Conservation (phyloP, 768 basidiomycete species). For the Chalciporus sphaerocephalus region DNA sequence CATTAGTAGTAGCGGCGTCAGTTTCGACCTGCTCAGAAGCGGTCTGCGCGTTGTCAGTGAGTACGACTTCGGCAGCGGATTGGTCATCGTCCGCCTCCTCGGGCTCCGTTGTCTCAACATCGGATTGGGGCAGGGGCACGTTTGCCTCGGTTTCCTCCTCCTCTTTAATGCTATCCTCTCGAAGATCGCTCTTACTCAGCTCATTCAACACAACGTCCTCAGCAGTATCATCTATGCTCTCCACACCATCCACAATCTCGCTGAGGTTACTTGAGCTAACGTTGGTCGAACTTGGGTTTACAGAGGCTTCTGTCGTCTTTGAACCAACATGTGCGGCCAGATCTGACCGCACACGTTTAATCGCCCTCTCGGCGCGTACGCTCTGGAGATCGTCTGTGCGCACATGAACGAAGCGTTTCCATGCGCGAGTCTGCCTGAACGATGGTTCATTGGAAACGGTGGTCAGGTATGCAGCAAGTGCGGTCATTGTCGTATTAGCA, state of each 20-base stretch:
- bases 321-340: slow-evolving; percentile 64
- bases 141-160: slow-evolving; percentile 20
- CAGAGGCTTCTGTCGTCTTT: slow-evolving; percentile 25
- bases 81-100: slow-evolving; percentile 23
- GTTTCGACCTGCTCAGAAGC: slow-evolving; percentile 18
- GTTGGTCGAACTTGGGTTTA: slow-evolving; percentile 20
- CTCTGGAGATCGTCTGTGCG: slow-evolving; percentile 87
- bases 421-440: slow-evolving; percentile 61
- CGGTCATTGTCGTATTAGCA: slow-evolving; percentile 53
- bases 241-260: slow-evolving; percentile 29
- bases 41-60: slow-evolving; percentile 7
- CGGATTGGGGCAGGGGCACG: slow-evolving; percentile 1
- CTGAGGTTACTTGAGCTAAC: slow-evolving; percentile 31
- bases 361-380: slow-evolving; percentile 78
- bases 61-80: slow-evolving; percentile 11
- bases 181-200: slow-evolving; percentile 12
- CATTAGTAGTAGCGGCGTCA: slow-evolving; percentile 22
- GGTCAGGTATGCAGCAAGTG: slow-evolving; percentile 77
- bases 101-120: slow-evolving; percentile 10
- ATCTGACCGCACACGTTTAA: slow-evolving; percentile 84
- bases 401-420: slow-evolving; percentile 84
- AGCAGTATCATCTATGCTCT: slow-evolving; percentile 28
- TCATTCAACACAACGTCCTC: slow-evolving; percentile 23
- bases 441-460: slow-evolving; percentile 63
- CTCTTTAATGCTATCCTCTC: slow-evolving; percentile 24